Evolutionary conservation across 768 basidiomycete species (phyloP).

Genomic region (Crassisporium funariophilum): DNA sequence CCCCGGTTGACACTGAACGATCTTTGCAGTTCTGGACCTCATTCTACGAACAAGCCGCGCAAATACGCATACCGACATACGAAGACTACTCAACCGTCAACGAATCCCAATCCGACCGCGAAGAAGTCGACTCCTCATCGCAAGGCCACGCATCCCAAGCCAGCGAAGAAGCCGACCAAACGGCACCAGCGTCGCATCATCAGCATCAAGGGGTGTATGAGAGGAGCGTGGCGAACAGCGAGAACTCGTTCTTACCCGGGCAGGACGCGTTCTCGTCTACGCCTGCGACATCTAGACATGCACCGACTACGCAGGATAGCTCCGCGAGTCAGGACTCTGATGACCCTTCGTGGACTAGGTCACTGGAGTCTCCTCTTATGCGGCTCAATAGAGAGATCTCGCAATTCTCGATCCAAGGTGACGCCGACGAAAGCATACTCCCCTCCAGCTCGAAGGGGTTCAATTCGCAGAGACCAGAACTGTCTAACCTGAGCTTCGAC

Average conservation of each 20-base stretch:
- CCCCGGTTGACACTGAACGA: background rate
- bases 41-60: conserved; percentile 94
- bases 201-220: conserved; percentile 32
- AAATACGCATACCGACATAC: conserved; percentile 76
- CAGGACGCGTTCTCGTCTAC: conserved; percentile 79
- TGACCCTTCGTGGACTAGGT: conserved; percentile 70
- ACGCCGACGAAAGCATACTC: conserved; percentile 21
- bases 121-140: conserved; percentile 29
- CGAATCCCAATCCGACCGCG: conserved; percentile 47
- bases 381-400: conserved; percentile 65
- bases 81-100: conserved; percentile 66
- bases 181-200: conserved; percentile 21
- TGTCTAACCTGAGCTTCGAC: conserved; percentile 17
- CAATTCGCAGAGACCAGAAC: no score
- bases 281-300: conserved; percentile 57
- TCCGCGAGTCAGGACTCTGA: conserved; percentile 43
- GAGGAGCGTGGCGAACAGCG: conserved; percentile 54
- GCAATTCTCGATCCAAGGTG: conserved; percentile 52
- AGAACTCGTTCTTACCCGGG: conserved; percentile 74
- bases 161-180: conserved; percentile 18
- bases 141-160: conserved; percentile 27
- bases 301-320: conserved; percentile 38
- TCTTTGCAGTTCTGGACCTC: conserved; percentile 85
- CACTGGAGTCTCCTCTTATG: conserved; percentile 74
- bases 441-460: no score